These are phyloP conservation scores for Phoma sp. DNA, from an alignment of 2,329 filamentous ascomycete species.

Conservation along the genomic window DNA sequence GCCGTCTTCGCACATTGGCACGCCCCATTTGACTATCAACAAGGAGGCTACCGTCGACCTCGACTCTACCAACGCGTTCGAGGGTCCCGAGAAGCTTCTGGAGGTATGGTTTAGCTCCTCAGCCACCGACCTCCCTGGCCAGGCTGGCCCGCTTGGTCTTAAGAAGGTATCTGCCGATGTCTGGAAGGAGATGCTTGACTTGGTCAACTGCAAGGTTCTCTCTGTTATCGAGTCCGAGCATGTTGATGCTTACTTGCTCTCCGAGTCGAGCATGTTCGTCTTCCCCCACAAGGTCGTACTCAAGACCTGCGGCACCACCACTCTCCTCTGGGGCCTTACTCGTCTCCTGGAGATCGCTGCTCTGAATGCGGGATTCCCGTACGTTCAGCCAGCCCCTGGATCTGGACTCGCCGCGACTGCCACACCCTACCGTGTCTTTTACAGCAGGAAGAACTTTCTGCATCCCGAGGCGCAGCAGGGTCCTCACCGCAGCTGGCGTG, in stretches of 20 bases:
- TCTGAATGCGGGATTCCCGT: conserved; percentile 85
- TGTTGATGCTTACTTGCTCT: conserved; percentile 94
- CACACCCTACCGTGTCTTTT: conserved; percentile 94
- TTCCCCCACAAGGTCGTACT: conserved; percentile 99
- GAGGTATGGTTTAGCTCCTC: conserved; percentile 97
- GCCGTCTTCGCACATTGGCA: conserved; percentile 75
- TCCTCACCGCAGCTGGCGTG: conserved; percentile 95
- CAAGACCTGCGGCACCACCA: conserved; percentile 98
- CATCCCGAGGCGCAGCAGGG: conserved; percentile 94
- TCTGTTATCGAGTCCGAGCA: conserved; percentile 92
- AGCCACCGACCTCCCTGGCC: conserved; percentile 71
- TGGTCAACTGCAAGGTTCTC: conserved; percentile 98
- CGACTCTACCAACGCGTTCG: conserved; percentile 95
- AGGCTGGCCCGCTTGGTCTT: conserved; percentile 75
- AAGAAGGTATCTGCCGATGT: conserved; percentile 83
- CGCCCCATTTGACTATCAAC: conserved; percentile 94
- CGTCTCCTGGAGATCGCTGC: conserved; percentile 93
- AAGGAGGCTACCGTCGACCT: conserved; percentile 90
- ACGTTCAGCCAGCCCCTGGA: conserved; percentile 70
- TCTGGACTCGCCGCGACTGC: conserved; percentile 76
- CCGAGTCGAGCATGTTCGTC: conserved; percentile 99
- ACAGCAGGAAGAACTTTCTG: conserved; percentile 98
- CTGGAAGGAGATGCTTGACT: conserved; percentile 96
- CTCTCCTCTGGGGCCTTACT: conserved; percentile 84
- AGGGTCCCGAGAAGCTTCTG: conserved; percentile 96